A percentile compares a stretch with the other conserved stretches of the same genome.
Conservation (phyloP, 176 grass and related monocot genomes). For the Oryza punctata region DNA sequence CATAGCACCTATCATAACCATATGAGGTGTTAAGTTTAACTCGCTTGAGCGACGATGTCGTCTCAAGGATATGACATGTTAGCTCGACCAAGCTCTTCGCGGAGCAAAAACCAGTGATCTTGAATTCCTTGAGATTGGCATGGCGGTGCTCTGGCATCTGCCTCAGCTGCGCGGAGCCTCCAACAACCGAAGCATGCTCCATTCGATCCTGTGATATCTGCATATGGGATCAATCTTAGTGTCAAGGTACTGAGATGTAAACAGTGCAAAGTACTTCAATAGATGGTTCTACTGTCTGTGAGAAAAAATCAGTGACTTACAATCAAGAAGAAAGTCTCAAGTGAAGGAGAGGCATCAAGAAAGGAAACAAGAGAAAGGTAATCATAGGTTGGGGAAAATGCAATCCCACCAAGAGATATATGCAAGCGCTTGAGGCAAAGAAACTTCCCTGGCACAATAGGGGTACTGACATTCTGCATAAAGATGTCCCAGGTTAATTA, state of each 20-base stretch:
- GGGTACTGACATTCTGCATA: neutral
- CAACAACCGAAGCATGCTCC: neutral
- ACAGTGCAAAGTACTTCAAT: neutral
- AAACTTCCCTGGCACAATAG: neutral
- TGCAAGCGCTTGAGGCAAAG: neutral
- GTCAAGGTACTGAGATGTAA: neutral
- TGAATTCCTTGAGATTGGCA: neutral
- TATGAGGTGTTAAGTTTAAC: too few relatives aligned
- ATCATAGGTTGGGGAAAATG: neutral
- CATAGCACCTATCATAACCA: too few relatives aligned
- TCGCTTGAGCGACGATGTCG: too few relatives aligned
- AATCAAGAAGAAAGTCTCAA: neutral
- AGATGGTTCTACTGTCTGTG: neutral
- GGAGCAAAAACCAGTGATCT: neutral
- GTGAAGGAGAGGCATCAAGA: constrained; percentile 21
- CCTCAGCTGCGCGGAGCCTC: neutral
- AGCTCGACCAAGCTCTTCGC: neutral
- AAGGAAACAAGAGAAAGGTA: constrained; percentile 12
- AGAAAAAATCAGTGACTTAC: neutral
- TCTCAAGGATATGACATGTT: neutral
- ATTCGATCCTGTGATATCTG: neutral
- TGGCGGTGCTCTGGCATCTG: neutral
- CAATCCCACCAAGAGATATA: neutral
- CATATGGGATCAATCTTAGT: too few relatives aligned
- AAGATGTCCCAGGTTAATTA: neutral